Evolutionary conservation across 2,329 filamentous ascomycete genomes (phyloP).

Genomic region (Clonostachys rosea): DNA sequence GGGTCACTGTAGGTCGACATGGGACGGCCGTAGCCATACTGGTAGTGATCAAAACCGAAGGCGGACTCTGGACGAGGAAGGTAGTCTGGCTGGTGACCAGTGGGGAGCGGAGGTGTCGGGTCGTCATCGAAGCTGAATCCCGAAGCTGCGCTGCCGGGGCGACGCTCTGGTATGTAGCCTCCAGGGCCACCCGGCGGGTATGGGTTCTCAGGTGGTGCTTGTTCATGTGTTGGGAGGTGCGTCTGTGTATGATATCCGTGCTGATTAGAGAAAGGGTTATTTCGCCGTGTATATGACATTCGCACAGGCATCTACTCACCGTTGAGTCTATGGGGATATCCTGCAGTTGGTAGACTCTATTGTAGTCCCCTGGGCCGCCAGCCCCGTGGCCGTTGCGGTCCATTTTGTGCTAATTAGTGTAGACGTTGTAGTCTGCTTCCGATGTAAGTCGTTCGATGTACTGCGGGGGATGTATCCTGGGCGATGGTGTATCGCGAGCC

Average conservation of each 20-base stretch:
- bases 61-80: not conserved
- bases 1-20: slow-evolving; percentile 21
- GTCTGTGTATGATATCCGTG: not conserved
- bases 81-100: not conserved
- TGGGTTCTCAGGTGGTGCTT: not conserved
- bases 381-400: too few relatives aligned
- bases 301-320: not conserved
- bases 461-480: too few relatives aligned
- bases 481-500: too few relatives aligned
- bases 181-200: not conserved
- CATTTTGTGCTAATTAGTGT: too few relatives aligned
- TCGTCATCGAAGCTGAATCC: not conserved
- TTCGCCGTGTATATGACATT: not conserved
- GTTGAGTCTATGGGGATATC: not conserved
- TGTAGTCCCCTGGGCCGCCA: not conserved
- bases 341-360: not conserved
- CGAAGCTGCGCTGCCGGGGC: not conserved
- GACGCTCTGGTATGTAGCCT: not conserved
- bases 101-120: not conserved
- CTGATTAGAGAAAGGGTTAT: not conserved
- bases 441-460: too few relatives aligned
- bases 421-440: too few relatives aligned
- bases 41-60: slow-evolving; percentile 14
- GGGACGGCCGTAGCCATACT: slow-evolving; percentile 7
- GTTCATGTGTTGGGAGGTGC: not conserved